phyloP scores from a whole-genome alignment of 257 asterid species.

The Ophiorrhiza pumila region DNA sequence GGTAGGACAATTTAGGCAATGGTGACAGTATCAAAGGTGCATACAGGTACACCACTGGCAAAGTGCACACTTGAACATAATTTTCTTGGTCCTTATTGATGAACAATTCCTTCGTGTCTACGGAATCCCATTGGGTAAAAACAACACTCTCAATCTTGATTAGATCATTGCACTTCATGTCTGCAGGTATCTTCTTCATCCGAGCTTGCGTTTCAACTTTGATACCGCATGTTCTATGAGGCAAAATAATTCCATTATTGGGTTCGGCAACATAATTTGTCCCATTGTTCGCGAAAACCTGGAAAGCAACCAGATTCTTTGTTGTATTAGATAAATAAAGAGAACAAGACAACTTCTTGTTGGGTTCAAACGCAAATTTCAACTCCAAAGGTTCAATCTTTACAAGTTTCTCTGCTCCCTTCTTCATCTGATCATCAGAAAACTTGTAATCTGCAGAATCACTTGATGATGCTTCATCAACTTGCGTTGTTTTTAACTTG shows the following conservation, averaged over 20 bases:
- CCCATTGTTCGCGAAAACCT: slow-evolving; percentile 47
- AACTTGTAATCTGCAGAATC: too few relatives aligned
- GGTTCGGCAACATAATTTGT: slow-evolving; percentile 60
- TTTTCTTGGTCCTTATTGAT: slow-evolving; percentile 44
- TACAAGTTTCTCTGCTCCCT: slow-evolving; percentile 43
- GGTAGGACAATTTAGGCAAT: slow-evolving; percentile 46
- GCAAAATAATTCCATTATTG: slow-evolving; percentile 54
- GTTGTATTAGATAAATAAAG: slow-evolving; percentile 56
- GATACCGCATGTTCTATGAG: slow-evolving; percentile 46
- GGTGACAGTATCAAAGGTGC: slow-evolving; percentile 49
- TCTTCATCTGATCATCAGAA: too few relatives aligned
- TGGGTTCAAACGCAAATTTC: slow-evolving; percentile 57
- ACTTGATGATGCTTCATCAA: too few relatives aligned
- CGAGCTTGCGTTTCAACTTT: slow-evolving; percentile 57
- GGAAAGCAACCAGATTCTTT: slow-evolving; percentile 48
- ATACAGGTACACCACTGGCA: slow-evolving; percentile 54
- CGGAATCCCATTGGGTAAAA: slow-evolving; percentile 36
- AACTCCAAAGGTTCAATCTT: slow-evolving; percentile 45
- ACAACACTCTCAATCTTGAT: slow-evolving; percentile 68
- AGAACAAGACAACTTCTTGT: slow-evolving; percentile 61
- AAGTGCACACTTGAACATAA: slow-evolving; percentile 52
- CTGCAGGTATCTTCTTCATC: slow-evolving; percentile 59
- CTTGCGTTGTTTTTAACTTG: too few relatives aligned
- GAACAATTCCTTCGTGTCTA: slow-evolving; percentile 60
- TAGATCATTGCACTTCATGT: slow-evolving; percentile 70